Conservation (phyloP, 225 moss, liverwort and hornwort genomes). For the Bryoerythrophyllum caledonicum region DNA sequence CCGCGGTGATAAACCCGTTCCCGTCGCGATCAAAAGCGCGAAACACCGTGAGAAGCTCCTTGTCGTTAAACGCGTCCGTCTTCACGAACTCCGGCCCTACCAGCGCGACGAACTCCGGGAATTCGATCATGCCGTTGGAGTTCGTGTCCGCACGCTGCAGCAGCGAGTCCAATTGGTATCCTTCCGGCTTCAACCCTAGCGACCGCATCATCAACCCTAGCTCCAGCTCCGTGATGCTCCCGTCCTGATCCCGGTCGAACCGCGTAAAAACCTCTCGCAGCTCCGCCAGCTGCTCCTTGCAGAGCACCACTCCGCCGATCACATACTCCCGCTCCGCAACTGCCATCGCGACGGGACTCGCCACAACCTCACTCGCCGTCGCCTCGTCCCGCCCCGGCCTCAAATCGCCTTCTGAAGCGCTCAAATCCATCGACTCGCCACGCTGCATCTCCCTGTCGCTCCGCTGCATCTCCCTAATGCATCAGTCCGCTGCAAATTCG, state of each 20-base stretch:
- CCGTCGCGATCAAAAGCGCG: slow-evolving; percentile 81
- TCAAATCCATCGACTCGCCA: neutral
- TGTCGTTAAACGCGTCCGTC: slow-evolving; percentile 46
- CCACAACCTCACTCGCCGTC: slow-evolving; percentile 4
- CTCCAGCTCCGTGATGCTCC: slow-evolving; percentile 74
- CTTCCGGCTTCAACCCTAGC: slow-evolving; percentile 61
- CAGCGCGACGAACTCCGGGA: slow-evolving; percentile 68
- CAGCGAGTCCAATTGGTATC: slow-evolving; percentile 57
- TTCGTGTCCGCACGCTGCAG: slow-evolving; percentile 66
- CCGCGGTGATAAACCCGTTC: slow-evolving; percentile 81
- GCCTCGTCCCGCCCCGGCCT: neutral
- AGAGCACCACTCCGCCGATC: slow-evolving; percentile 35
- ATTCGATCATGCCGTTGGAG: slow-evolving; percentile 77
- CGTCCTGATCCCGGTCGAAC: slow-evolving; percentile 83
- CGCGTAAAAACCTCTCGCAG: slow-evolving; percentile 74
- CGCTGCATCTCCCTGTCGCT: neutral
- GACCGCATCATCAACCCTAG: slow-evolving; percentile 67
- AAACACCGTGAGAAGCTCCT: slow-evolving; percentile 71
- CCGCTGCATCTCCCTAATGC: no score
- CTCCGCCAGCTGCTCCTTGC: slow-evolving; percentile 79
- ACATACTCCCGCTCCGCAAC: slow-evolving; percentile 19
- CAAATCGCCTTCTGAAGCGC: neutral
- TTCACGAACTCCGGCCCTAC: slow-evolving; percentile 70
- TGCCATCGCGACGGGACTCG: neutral
- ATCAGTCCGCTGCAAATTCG: neutral